Conservation (phyloP, 1,139 yeast species). For the Saccharomyces hybrid region DNA sequence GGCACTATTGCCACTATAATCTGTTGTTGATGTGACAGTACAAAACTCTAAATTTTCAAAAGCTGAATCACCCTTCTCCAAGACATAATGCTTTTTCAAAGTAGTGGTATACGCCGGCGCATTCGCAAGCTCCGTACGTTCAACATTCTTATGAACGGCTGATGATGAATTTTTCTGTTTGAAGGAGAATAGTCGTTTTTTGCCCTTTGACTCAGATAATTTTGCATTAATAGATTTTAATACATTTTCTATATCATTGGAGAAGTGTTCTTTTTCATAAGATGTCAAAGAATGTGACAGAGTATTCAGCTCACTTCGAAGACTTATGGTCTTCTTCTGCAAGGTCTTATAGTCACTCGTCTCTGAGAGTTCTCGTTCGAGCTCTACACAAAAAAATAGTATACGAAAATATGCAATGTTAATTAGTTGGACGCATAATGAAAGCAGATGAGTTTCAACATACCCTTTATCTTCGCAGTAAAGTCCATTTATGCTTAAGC, state of each 20-base stretch:
- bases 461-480: background rate
- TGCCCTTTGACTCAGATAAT: background rate
- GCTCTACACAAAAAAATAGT: background rate
- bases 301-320: slow-evolving; percentile 11
- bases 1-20: background rate
- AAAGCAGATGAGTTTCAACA: background rate
- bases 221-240: slow-evolving; percentile 11
- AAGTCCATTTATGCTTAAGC: background rate
- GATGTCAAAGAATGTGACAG: slow-evolving; percentile 12
- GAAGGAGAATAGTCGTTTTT: background rate
- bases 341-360: slow-evolving; percentile 5
- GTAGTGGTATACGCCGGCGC: background rate
- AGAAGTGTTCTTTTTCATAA: slow-evolving; percentile 17
- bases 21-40: background rate
- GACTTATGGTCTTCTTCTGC: slow-evolving; percentile 4
- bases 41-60: background rate
- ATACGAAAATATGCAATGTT: background rate
- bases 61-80: background rate
- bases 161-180: background rate
- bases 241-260: slow-evolving; percentile 12
- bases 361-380: background rate
- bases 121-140: background rate
- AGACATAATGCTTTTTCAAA: background rate
- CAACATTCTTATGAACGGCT: background rate
- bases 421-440: background rate